These are phyloP conservation scores for Otatea glauca DNA, from an alignment of 176 grass and related monocot species.

Conservation along the genomic window DNA sequence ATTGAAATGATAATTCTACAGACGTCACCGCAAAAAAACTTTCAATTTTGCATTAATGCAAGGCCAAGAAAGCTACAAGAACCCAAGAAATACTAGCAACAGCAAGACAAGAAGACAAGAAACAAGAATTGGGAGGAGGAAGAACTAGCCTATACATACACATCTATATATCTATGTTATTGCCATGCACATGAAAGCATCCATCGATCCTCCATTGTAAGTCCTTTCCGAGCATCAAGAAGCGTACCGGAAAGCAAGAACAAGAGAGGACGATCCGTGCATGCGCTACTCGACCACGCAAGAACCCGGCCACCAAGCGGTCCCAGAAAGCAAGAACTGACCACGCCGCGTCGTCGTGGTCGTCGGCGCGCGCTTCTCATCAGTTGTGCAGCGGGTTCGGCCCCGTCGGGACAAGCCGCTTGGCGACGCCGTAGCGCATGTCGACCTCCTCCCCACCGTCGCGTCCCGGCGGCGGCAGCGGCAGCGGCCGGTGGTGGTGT, in stretches of 20 bases:
- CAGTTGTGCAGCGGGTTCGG: constrained; percentile 96
- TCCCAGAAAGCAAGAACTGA: constrained; percentile 57
- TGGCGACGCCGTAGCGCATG: constrained; percentile 68
- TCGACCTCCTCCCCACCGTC: constrained; percentile 65
- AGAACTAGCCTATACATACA: constrained; percentile 31
- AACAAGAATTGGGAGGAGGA: constrained; percentile 23
- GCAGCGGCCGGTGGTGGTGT: constrained; percentile 25
- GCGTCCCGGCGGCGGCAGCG: constrained; percentile 51
- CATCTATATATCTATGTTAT: constrained; percentile 43
- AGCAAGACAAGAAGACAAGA: constrained; percentile 9
- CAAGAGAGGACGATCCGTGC: constrained; percentile 69
- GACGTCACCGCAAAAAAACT: constrained; percentile 28
- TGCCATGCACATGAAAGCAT: constrained; percentile 43
- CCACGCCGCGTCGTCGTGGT: constrained; percentile 8
- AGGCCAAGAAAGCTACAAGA: constrained; percentile 37
- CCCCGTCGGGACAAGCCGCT: constrained; percentile 80
- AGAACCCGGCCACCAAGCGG: constrained; percentile 21
- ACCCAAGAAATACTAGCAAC: constrained; percentile 2
- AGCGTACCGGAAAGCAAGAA: constrained; percentile 67
- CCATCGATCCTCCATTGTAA: constrained; percentile 83
- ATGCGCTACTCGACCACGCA: not conserved
- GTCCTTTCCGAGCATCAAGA: constrained; percentile 60
- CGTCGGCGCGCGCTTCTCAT: not conserved
- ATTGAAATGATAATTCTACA: not conserved
- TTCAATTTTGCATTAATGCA: constrained; percentile 29